Conservation (phyloP, 495 filamentous ascomycete genomes). For the Podospora sp. region DNA sequence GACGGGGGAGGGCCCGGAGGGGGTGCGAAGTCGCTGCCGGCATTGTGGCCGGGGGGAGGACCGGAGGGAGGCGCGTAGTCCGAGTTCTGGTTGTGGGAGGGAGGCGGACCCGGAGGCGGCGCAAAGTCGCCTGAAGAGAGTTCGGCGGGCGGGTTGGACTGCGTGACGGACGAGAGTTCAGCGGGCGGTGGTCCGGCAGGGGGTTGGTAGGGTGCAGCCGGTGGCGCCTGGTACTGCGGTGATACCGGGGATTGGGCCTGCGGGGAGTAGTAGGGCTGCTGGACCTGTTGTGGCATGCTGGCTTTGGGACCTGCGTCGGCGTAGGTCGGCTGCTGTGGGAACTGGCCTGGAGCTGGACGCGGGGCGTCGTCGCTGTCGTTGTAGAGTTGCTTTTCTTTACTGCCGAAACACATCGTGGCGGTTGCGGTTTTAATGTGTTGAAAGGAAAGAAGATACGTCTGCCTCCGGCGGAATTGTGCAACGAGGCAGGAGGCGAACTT, state of each 20-base stretch:
- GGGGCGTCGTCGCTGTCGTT: constrained; percentile 35
- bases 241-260: neutral
- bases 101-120: constrained; percentile 41
- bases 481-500: neutral
- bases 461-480: neutral
- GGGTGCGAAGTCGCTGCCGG: constrained; percentile 27
- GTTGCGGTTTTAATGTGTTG: neutral
- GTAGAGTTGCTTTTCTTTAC: constrained; percentile 37
- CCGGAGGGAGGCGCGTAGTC: constrained; percentile 26
- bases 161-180: constrained; percentile 15
- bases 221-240: constrained; percentile 14
- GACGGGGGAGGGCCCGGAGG: constrained; percentile 44
- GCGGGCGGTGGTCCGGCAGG: neutral
- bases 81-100: constrained; percentile 29
- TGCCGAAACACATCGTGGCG: constrained; percentile 51
- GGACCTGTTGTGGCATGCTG: constrained; percentile 20
- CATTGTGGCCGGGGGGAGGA: constrained; percentile 20
- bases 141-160: constrained; percentile 9
- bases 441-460: neutral
- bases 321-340: constrained; percentile 33
- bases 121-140: constrained; percentile 22
- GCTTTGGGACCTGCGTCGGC: constrained; percentile 19
- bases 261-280: constrained; percentile 7
- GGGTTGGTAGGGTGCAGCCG: constrained; percentile 23
- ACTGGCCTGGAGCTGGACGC: constrained; percentile 25